These are phyloP conservation scores for Podospora comata DNA, from an alignment of 495 filamentous ascomycete species.

Conservation along the genomic window DNA sequence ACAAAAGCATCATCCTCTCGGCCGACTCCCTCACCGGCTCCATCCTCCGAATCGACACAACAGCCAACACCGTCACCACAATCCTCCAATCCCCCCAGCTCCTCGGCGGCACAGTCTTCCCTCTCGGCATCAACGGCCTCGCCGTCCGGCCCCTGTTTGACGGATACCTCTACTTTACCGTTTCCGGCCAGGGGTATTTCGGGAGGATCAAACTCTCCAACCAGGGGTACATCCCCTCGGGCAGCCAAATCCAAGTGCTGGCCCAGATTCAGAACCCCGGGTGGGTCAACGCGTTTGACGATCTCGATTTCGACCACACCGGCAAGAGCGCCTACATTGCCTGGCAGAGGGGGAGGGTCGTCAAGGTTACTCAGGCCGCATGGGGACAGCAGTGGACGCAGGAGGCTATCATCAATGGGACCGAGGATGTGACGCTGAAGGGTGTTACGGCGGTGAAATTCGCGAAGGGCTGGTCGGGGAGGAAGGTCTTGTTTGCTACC, in stretches of 20 bases:
- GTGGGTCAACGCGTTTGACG: constrained; percentile 24
- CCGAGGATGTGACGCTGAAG: not conserved
- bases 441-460: not conserved
- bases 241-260: constrained; percentile 17
- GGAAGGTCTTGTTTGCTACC: constrained; percentile 2
- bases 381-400: no score
- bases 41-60: constrained; percentile 31
- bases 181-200: constrained; percentile 36
- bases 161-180: constrained; percentile 41
- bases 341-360: constrained; percentile 24
- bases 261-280: not conserved
- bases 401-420: not conserved
- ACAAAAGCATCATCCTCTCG: constrained; percentile 20
- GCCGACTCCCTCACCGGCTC: constrained; percentile 37
- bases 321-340: constrained; percentile 36
- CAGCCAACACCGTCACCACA: constrained; percentile 12
- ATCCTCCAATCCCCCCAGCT: constrained; percentile 10
- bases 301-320: constrained; percentile 32
- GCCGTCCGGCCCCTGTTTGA: constrained; percentile 15
- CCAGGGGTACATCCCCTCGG: constrained; percentile 23
- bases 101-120: constrained; percentile 9
- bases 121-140: constrained; percentile 42
- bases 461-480: not conserved
- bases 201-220: constrained; percentile 28
- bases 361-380: constrained; percentile 21